Evolutionary conservation across 78 protist species (phyloP).

Genomic region (Dictyostelium discoideum): DNA sequence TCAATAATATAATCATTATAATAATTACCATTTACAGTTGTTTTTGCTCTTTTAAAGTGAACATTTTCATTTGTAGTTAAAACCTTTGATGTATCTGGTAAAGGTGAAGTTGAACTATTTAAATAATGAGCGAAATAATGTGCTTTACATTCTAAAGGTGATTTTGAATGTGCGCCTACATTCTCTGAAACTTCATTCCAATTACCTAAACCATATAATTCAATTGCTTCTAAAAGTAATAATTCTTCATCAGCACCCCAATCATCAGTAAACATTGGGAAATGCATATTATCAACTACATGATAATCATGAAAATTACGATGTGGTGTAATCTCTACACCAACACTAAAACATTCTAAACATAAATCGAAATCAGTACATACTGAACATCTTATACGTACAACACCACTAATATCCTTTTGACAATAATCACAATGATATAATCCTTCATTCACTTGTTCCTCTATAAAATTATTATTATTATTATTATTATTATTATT

Average conservation of each 20-base stretch:
- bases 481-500: not conserved
- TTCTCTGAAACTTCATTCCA: constrained; percentile 83
- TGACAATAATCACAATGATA: constrained; percentile 84
- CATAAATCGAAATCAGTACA: constrained; percentile 83
- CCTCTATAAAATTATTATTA: too few species aligned
- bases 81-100: constrained; percentile 51
- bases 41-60: constrained; percentile 48
- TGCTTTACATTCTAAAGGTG: constrained; percentile 71
- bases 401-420: constrained; percentile 58
- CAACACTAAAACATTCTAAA: constrained; percentile 80
- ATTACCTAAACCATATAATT: constrained; percentile 73
- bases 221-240: constrained; percentile 71
- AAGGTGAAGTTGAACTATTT: constrained; percentile 59
- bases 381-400: constrained; percentile 58
- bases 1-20: not conserved
- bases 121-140: constrained; percentile 77
- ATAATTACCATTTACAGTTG: constrained; percentile 24
- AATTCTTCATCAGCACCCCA: constrained; percentile 87
- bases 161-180: constrained; percentile 65
- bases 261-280: constrained; percentile 76
- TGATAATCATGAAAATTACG: constrained; percentile 76
- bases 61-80: constrained; percentile 51
- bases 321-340: constrained; percentile 79
- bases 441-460: constrained; percentile 5
- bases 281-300: constrained; percentile 61